Evolutionary conservation across 1,284 basidiomycete species (phyloP).

Genomic region (Sanguinoderma infundibulare): DNA sequence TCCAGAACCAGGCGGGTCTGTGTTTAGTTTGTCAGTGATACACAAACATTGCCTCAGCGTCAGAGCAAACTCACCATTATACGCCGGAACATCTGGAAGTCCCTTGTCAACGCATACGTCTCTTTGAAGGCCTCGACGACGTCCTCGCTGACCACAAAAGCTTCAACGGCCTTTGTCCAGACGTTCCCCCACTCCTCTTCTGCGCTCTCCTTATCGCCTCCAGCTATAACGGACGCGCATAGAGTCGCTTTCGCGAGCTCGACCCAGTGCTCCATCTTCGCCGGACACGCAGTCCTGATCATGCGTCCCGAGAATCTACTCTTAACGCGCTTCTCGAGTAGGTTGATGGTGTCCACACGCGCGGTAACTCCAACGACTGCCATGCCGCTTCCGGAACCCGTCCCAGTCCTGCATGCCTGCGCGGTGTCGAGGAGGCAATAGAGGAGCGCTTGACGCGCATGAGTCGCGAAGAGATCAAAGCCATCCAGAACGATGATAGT

Average conservation of each 20-base stretch:
- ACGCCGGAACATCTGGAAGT: conserved; percentile 66
- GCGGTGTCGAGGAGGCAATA: conserved; percentile 90
- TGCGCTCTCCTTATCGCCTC: conserved; percentile 48
- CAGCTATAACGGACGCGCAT: conserved; percentile 32
- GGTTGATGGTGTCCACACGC: conserved; percentile 85
- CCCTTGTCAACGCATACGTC: conserved; percentile 68
- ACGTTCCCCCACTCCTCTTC: conserved; percentile 50
- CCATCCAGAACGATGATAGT: conserved; percentile 86
- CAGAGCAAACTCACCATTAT: conserved; percentile 60
- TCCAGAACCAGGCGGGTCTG: conserved; percentile 56
- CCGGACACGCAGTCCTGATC: conserved; percentile 72
- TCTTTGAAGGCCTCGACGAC: conserved; percentile 55
- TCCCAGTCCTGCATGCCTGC: conserved; percentile 64
- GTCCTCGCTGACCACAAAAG: conserved; percentile 52
- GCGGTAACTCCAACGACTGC: conserved; percentile 85
- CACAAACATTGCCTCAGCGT: not conserved
- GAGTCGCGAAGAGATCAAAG: conserved; percentile 90
- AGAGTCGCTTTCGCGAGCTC: conserved; percentile 50
- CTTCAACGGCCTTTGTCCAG: conserved; percentile 67
- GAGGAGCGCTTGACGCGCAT: conserved; percentile 85
- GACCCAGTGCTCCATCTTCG: conserved; percentile 57
- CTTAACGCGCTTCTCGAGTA: conserved; percentile 94
- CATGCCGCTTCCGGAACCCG: conserved; percentile 55
- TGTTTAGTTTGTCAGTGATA: conserved; percentile 2
- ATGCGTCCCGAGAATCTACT: conserved; percentile 93